Evolutionary conservation across 2,329 filamentous ascomycete genomes (phyloP).

Genomic region (Cryphonectria parasitica): DNA sequence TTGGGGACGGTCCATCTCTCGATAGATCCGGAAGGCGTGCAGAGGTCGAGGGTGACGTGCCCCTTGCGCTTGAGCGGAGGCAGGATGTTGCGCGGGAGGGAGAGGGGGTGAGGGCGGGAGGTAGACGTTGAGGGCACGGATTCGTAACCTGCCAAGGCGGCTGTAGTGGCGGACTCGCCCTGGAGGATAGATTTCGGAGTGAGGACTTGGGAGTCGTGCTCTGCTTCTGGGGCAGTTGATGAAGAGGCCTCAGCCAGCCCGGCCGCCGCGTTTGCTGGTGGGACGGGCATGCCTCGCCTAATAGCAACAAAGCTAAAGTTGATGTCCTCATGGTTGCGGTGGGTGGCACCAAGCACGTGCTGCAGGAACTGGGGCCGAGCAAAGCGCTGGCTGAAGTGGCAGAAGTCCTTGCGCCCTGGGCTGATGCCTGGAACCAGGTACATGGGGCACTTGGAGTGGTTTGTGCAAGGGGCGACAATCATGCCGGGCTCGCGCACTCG

Average conservation of each 20-base stretch:
- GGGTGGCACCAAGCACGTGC: slow-evolving; percentile 67
- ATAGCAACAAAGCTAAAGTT: slow-evolving; percentile 89
- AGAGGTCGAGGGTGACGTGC: slow-evolving; percentile 88
- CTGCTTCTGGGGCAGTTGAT: slow-evolving; percentile 45
- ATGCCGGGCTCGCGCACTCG: slow-evolving; percentile 62
- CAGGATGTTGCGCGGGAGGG: slow-evolving; percentile 77
- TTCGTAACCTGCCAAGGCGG: slow-evolving; percentile 76
- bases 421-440: slow-evolving; percentile 73
- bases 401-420: slow-evolving; percentile 82
- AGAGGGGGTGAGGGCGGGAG: slow-evolving; percentile 58
- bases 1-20: slow-evolving; percentile 94
- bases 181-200: slow-evolving; percentile 42
- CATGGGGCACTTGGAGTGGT: slow-evolving; percentile 87
- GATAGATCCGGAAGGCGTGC: slow-evolving; percentile 81
- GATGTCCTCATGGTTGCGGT: slow-evolving; percentile 86
- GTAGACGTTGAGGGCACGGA: slow-evolving; percentile 40
- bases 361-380: slow-evolving; percentile 83
- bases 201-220: slow-evolving; percentile 34
- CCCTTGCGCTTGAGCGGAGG: slow-evolving; percentile 85
- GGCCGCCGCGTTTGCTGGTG: slow-evolving; percentile 35
- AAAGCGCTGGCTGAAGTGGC: slow-evolving; percentile 88
- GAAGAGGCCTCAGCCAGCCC: slow-evolving; percentile 35
- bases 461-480: slow-evolving; percentile 81
- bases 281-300: slow-evolving; percentile 68
- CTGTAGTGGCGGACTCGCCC: slow-evolving; percentile 60